Percentiles rank a stretch among this genome's conserved stretches.
phyloP scores from a whole-genome alignment of 495 filamentous ascomycete genomes.

The Tuber borchii region DNA sequence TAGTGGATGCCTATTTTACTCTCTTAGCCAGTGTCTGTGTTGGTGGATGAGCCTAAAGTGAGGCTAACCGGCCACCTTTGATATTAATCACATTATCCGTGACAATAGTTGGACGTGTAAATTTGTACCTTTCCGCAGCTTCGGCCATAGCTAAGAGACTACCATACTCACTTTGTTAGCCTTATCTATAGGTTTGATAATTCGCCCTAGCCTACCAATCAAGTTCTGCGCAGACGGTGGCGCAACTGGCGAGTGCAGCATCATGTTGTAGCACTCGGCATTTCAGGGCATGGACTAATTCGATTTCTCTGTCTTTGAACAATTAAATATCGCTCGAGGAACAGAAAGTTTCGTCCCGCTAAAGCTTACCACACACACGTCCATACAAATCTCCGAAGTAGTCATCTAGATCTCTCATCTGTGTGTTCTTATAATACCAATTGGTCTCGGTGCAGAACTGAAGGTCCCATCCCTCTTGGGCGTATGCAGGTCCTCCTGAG shows the following conservation, averaged over 20 bases:
- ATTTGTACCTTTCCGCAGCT: conserved; percentile 68
- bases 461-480: conserved; percentile 67
- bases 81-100: conserved; percentile 68
- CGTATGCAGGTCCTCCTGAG: conserved; percentile 59
- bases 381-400: conserved; percentile 79
- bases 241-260: conserved; percentile 57
- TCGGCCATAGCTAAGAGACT: conserved; percentile 75
- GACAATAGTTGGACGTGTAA: conserved; percentile 64
- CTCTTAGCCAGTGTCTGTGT: conserved; percentile 1
- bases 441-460: conserved; percentile 66
- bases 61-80: conserved; percentile 62
- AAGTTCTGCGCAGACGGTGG: conserved; percentile 76
- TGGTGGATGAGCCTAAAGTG: background rate
- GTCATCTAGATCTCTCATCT: conserved; percentile 77
- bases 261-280: conserved; percentile 66
- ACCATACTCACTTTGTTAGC: conserved; percentile 21
- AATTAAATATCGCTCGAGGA: conserved; percentile 32
- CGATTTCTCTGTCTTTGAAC: conserved; percentile 73
- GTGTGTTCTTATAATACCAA: conserved; percentile 79
- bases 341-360: background rate
- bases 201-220: conserved; percentile 52
- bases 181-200: background rate
- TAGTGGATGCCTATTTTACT: conserved; percentile 60
- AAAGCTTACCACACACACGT: conserved; percentile 65
- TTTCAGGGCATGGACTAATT: conserved; percentile 74